These are phyloP conservation scores for Colletotrichum phormii DNA, from an alignment of 2,329 filamentous ascomycete species.

Conservation along the genomic window DNA sequence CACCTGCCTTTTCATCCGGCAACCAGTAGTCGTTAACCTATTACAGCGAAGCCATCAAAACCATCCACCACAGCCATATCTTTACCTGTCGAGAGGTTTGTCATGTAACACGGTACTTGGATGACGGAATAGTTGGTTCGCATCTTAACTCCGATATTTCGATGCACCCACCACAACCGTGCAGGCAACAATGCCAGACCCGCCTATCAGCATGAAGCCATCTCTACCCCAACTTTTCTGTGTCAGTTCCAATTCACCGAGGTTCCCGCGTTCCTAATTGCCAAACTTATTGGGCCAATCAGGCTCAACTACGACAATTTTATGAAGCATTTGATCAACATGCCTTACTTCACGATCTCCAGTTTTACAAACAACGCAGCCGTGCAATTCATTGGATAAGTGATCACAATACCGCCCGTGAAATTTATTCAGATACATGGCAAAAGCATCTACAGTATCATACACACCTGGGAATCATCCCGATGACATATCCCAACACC, in stretches of 20 bases:
- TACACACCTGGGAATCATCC: conserved; percentile 25
- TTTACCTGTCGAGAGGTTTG: background rate
- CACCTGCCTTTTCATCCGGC: background rate
- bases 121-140: conserved; percentile 8
- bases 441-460: conserved; percentile 34
- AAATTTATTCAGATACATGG: conserved; percentile 29
- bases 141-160: background rate
- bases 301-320: background rate
- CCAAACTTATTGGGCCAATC: conserved; percentile 6
- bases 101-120: background rate
- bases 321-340: conserved; percentile 10
- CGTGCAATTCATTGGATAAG: background rate
- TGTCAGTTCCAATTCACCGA: background rate
- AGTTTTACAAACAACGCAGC: background rate
- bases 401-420: conserved; percentile 7
- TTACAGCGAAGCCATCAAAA: conserved; percentile 10
- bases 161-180: background rate
- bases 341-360: background rate
- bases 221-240: conserved; percentile 30
- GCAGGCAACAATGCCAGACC: conserved; percentile 7
- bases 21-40: background rate
- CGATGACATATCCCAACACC: conserved; percentile 10
- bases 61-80: conserved; percentile 2
- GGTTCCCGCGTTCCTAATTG: background rate
- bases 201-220: conserved; percentile 21